Base-by-base conservation (phyloP, 352 stramenopile genomes). In the Pseudoperonospora humuli region DNA sequence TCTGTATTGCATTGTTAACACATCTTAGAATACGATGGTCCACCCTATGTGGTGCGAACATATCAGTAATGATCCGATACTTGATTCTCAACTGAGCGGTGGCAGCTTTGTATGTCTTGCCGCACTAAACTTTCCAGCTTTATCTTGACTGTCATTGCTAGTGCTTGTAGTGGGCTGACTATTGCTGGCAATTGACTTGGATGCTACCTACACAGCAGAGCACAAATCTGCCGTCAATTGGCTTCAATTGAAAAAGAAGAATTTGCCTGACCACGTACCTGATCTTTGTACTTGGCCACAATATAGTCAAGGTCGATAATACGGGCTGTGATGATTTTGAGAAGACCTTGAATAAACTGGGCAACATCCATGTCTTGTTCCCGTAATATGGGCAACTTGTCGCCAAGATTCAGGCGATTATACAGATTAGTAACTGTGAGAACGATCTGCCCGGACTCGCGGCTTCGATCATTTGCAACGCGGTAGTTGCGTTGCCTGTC, bases 381-480 rank as follows among this genome's bases (percentile, higher is more conserved):
- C n/a, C 73, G 72, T 24, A 87, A 50, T 27, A 82, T 66, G 0
- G 74, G 73, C 15, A 93, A 62, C 51, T 86, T 88, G 45, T 78
- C 72, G 19, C 74, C 65, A n/a, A 89, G 55, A 29, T 75, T 90
- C 3, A 85, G 57, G 27, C 84, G 82, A 50, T 83, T 84, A 69
- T 95, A 96, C 24, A 96, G 48, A 47, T 97, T 97, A n/a, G 73
- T 86, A 35, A 96, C 80, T 8, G 84, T 88, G 54, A 95, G 73
- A 41, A 95, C 68, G 53, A 96, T 92, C 61, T 96, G 84, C 0
- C 83, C 84, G 4, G 74, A 91, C 57, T 96, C 83, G 18, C 81
- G 72, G 31, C 67, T 90, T 38, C 79, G 70, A 47, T 93, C 79
- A 49, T 95, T 94, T 9, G 69, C 78, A 38, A 84, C 54, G 43